Conservation (phyloP, 2,329 filamentous ascomycete species). For the Myrmaecium sp. region DNA sequence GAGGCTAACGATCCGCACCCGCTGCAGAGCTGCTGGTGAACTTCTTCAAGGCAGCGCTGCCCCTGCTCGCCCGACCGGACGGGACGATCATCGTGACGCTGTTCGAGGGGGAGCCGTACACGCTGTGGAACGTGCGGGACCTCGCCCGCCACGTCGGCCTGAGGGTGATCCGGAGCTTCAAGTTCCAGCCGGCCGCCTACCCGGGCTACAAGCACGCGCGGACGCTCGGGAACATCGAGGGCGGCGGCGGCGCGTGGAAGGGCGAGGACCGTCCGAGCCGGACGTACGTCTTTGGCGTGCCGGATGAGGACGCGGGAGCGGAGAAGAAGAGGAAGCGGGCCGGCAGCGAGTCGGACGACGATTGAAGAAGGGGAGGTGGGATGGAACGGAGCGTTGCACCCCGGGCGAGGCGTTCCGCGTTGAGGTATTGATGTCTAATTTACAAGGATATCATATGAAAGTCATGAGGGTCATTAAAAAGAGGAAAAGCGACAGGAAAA, state of each 20-base stretch:
- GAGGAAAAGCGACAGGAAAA: no score
- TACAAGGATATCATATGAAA: no score
- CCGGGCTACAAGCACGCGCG: slow-evolving; percentile 58
- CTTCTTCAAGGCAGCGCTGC: slow-evolving; percentile 28
- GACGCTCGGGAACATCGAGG: slow-evolving; percentile 44
- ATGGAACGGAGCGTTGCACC: no score
- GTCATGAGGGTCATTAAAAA: no score
- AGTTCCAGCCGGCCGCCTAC: slow-evolving; percentile 49
- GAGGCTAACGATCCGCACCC: neutral
- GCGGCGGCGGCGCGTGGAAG: slow-evolving; percentile 29
- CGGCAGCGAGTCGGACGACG: neutral
- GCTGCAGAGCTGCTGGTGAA: slow-evolving; percentile 25
- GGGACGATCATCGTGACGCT: slow-evolving; percentile 62
- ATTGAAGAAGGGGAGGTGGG: slow-evolving; percentile 7
- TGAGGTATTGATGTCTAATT: no score
- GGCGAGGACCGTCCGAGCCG: slow-evolving; percentile 30
- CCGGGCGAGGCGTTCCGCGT: no score
- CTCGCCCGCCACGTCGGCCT: slow-evolving; percentile 63
- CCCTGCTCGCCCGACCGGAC: slow-evolving; percentile 33
- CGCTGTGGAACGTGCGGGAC: slow-evolving; percentile 86
- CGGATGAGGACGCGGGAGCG: slow-evolving; percentile 7
- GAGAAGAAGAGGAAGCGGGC: slow-evolving; percentile 6
- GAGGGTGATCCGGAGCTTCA: slow-evolving; percentile 52
- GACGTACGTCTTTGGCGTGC: slow-evolving; percentile 27
- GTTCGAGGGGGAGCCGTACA: slow-evolving; percentile 90